Evolutionary conservation across 805 yeast genomes (phyloP).

Genomic region (Teunomyces funiuensis): DNA sequence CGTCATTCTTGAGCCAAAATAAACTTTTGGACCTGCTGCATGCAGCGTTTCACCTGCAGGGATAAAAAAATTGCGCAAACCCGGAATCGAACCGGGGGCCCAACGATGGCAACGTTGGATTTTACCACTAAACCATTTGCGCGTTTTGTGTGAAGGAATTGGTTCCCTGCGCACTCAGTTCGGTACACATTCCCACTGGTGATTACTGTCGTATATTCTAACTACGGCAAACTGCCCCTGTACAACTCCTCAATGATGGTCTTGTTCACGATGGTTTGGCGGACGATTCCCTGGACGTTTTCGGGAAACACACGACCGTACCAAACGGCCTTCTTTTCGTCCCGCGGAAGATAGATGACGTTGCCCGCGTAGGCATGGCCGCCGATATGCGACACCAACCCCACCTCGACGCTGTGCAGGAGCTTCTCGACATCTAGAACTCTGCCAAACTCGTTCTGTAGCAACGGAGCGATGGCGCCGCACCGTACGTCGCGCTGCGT

Average conservation of each 20-base stretch:
- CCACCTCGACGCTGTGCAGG: constrained; percentile 36
- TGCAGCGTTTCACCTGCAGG: no score
- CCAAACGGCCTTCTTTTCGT: constrained; percentile 49
- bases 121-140: constrained; percentile 6
- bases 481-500: constrained; percentile 62
- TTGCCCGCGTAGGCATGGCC: constrained; percentile 90
- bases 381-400: constrained; percentile 72
- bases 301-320: constrained; percentile 72
- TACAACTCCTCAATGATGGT: constrained; percentile 57
- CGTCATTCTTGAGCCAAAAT: background rate
- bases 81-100: constrained; percentile 7
- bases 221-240: constrained; percentile 39
- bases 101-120: constrained; percentile 7
- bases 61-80: background rate
- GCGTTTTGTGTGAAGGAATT: background rate
- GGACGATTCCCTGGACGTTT: constrained; percentile 64
- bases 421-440: constrained; percentile 39
- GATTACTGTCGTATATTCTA: background rate
- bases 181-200: no score
- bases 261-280: constrained; percentile 55
- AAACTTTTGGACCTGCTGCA: background rate
- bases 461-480: constrained; percentile 62
- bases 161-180: no score
- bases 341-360: constrained; percentile 49
- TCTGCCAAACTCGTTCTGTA: constrained; percentile 48